Evolutionary conservation across 148 eudicot species (phyloP).

Genomic region (Rhododendron ferrugineum): DNA sequence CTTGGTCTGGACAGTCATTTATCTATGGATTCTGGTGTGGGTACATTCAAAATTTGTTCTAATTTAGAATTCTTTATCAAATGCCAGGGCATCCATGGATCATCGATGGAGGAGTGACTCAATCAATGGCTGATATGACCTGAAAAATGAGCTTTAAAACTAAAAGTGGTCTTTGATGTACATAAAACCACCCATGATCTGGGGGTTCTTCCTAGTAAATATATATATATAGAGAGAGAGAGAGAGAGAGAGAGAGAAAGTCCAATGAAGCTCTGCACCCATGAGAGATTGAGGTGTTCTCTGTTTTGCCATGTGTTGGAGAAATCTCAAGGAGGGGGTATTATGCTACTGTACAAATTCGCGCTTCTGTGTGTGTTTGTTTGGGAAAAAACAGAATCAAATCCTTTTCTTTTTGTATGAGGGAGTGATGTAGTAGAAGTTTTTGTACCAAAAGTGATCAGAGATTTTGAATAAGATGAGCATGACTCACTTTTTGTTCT

Average conservation of each 20-base stretch:
- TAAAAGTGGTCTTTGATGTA: background rate
- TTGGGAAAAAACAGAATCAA: background rate
- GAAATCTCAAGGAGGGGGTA: background rate
- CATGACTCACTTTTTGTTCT: background rate
- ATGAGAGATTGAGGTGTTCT: background rate
- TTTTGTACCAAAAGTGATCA: background rate
- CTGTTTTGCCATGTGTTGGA: background rate
- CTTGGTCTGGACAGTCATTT: background rate
- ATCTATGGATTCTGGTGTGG: background rate
- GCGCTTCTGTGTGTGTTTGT: background rate
- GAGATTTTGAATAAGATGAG: background rate
- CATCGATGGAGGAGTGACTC: slow-evolving; percentile 46
- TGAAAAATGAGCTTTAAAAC: slow-evolving; percentile 1
- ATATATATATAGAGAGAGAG: background rate
- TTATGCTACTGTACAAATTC: background rate
- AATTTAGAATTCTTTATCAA: background rate
- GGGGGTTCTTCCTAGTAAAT: background rate
- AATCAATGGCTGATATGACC: slow-evolving; percentile 24
- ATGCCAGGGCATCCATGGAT: slow-evolving; percentile 87
- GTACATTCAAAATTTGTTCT: background rate
- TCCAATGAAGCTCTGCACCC: slow-evolving; percentile 9
- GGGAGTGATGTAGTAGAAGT: background rate
- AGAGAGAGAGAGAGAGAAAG: background rate
- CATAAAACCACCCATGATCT: background rate
- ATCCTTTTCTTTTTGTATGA: background rate